A percentile compares a stretch with the other conserved stretches of the same genome.
Evolutionary conservation across 331 rosid genomes (phyloP).

Genomic region (Acacia pycnantha): DNA sequence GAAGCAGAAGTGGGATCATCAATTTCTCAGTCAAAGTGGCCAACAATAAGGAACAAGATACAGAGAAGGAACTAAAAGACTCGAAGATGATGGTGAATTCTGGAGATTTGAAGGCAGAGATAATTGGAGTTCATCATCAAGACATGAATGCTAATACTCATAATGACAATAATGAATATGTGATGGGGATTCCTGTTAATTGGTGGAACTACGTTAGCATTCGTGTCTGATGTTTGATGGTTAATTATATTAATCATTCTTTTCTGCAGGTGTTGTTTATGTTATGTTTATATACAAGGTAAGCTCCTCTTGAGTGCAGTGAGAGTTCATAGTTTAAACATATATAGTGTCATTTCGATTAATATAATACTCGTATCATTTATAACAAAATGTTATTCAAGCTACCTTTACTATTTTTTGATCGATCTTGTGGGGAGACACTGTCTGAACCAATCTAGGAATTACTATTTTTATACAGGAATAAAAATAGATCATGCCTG

Average conservation of each 20-base stretch:
- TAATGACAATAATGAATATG: not conserved
- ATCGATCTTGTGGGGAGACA: too few relatives aligned
- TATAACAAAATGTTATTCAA: too few relatives aligned
- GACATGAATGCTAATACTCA: not conserved
- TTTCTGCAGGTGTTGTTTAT: not conserved
- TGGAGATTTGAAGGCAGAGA: not conserved
- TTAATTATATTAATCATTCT: too few relatives aligned
- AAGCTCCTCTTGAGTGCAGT: too few relatives aligned
- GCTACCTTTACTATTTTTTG: too few relatives aligned
- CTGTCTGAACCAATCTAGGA: too few relatives aligned
- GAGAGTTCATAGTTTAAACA: too few relatives aligned
- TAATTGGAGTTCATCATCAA: not conserved
- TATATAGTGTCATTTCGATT: too few relatives aligned
- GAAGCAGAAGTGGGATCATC: conserved; percentile 56
- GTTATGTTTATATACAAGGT: too few relatives aligned
- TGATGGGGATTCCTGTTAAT: not conserved
- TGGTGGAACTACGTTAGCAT: not conserved
- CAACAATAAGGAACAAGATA: conserved; percentile 17
- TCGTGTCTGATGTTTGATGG: not conserved
- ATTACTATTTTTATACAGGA: too few relatives aligned
- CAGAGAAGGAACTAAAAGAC: not conserved
- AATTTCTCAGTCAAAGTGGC: conserved; percentile 47
- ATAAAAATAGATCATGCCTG: too few relatives aligned
- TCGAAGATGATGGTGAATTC: not conserved
- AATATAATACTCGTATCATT: too few relatives aligned